phyloP scores from a whole-genome alignment of 1,139 yeast genomes.

The Yamadazyma diospyri region DNA sequence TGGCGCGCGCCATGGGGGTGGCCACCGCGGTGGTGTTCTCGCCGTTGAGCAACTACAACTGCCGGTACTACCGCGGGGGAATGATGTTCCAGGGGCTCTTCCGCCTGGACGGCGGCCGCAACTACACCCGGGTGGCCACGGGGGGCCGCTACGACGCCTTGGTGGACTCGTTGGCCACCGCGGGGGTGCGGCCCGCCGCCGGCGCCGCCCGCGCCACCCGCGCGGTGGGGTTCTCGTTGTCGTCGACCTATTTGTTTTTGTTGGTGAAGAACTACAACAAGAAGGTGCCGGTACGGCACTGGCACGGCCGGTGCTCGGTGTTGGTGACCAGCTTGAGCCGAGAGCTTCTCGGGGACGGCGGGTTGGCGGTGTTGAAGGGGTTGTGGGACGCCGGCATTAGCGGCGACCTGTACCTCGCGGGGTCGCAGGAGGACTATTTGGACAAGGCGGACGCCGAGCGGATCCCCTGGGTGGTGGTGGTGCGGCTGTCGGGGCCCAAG shows the following conservation, averaged over 20 bases:
- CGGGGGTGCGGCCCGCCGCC: slow-evolving; percentile 17
- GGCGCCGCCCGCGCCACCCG: too few species aligned
- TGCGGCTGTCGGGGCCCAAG: slow-evolving; percentile 53
- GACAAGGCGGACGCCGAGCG: slow-evolving; percentile 66
- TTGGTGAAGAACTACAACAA: slow-evolving; percentile 34
- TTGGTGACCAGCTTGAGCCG: slow-evolving; percentile 66
- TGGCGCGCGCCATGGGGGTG: slow-evolving; percentile 53
- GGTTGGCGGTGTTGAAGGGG: slow-evolving; percentile 56
- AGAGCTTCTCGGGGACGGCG: slow-evolving; percentile 50
- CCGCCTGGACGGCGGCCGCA: slow-evolving; percentile 45
- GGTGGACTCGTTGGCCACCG: slow-evolving; percentile 36
- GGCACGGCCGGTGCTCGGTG: slow-evolving; percentile 68
- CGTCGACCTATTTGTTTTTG: slow-evolving; percentile 40
- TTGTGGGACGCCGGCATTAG: slow-evolving; percentile 72
- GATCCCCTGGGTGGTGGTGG: slow-evolving; percentile 68
- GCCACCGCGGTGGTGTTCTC: slow-evolving; percentile 38
- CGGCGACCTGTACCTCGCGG: slow-evolving; percentile 55
- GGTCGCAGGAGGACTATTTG: slow-evolving; percentile 64
- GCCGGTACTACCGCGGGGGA: slow-evolving; percentile 72
- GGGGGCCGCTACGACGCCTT: slow-evolving; percentile 91
- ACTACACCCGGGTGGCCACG: slow-evolving; percentile 60
- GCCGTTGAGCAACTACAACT: slow-evolving; percentile 81
- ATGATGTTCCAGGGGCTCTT: slow-evolving; percentile 85
- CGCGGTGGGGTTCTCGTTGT: slow-evolving; percentile 84
- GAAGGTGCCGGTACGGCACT: slow-evolving; percentile 20